These are phyloP conservation scores for Geoglossum cookeanum DNA, from an alignment of 2,329 filamentous ascomycete species.

Conservation along the genomic window DNA sequence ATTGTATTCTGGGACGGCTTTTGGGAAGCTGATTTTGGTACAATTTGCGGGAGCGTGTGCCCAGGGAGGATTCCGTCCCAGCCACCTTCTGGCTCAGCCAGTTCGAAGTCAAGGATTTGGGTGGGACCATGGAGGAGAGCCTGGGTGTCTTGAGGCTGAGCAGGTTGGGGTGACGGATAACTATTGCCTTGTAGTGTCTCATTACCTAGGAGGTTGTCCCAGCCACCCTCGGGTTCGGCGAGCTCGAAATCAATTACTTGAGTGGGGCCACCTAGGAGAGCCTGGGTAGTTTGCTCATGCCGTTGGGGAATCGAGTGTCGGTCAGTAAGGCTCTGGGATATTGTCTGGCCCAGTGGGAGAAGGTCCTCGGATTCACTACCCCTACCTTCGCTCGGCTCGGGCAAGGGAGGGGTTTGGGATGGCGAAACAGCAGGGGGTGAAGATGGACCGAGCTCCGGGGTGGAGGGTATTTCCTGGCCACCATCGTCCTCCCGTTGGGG, in stretches of 20 bases:
- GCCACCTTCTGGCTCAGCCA: not conserved
- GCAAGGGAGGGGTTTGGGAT: not conserved
- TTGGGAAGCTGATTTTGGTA: not conserved
- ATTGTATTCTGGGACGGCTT: not conserved
- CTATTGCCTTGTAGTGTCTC: not conserved
- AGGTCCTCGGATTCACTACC: not conserved
- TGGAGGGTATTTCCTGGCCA: not conserved
- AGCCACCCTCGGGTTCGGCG: not conserved
- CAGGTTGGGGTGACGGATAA: not conserved
- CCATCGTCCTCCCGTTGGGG: not conserved
- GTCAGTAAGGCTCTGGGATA: not conserved
- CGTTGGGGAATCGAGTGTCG: not conserved
- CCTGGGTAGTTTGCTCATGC: not conserved
- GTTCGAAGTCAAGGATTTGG: not conserved
- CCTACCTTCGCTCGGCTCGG: not conserved
- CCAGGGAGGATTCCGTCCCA: not conserved
- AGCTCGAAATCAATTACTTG: not conserved
- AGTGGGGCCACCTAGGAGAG: not conserved
- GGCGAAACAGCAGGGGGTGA: not conserved
- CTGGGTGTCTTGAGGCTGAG: constrained; percentile 1
- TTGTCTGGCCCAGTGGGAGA: not conserved
- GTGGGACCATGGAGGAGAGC: not conserved
- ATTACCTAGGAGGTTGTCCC: not conserved
- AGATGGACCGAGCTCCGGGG: not conserved
- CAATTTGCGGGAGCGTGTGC: not conserved